Percentiles rank a stretch among this genome's conserved stretches.
Evolutionary conservation across 2,329 filamentous ascomycete species (phyloP).

Genomic region (Penicillium sp.): DNA sequence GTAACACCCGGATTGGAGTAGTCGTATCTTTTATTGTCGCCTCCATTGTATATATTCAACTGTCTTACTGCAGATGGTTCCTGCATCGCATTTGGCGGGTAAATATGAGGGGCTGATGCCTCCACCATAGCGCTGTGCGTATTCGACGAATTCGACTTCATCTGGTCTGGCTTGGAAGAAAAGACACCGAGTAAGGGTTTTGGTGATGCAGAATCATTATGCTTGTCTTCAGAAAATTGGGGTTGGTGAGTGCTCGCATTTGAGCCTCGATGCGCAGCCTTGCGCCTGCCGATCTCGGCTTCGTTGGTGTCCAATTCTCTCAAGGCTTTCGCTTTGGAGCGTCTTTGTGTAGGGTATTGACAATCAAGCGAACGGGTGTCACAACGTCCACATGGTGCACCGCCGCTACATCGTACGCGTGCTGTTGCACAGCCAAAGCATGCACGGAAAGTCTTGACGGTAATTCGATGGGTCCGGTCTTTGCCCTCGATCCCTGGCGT

Average conservation of each 20-base stretch:
- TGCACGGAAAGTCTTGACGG: constrained; percentile 44
- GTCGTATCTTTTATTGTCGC: constrained; percentile 9
- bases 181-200: not conserved
- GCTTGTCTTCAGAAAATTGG: constrained; percentile 9
- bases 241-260: constrained; percentile 1
- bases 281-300: constrained; percentile 8
- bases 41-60: constrained; percentile 5
- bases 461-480: constrained; percentile 42
- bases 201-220: not conserved
- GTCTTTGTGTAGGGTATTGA: constrained; percentile 42
- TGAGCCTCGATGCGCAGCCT: not conserved
- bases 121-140: not conserved
- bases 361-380: constrained; percentile 39
- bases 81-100: constrained; percentile 10
- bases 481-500: constrained; percentile 35
- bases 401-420: constrained; percentile 43
- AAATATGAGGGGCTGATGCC: constrained; percentile 7
- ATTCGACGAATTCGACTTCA: constrained; percentile 2
- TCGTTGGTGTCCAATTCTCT: constrained; percentile 15
- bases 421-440: constrained; percentile 43
- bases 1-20: constrained; percentile 13
- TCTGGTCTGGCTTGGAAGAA: not conserved
- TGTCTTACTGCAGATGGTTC: constrained; percentile 7
- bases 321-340: constrained; percentile 34
- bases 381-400: constrained; percentile 40